Base-by-base conservation (phyloP, 2,329 filamentous ascomycete species). In the Xylaria digitata region DNA sequence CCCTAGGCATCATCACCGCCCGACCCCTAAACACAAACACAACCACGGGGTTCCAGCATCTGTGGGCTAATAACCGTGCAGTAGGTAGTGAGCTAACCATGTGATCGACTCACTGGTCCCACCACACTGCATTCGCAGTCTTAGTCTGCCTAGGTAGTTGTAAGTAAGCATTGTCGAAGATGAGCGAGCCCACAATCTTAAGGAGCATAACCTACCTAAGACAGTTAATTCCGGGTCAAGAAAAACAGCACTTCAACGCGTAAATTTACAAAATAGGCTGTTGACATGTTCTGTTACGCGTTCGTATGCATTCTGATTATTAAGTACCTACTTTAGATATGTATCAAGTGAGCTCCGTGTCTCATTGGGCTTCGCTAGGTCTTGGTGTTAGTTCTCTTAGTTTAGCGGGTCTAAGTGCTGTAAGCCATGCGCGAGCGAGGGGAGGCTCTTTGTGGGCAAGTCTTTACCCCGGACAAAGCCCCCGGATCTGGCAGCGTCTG, bases 401-500 rank as follows among this genome's bases (percentile, higher is more conserved):
- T 19, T 26, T 46, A 53, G 58, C 40, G 58, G 37, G 7, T 32
- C 50, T 13, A 40, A 17, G 6, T 23, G 21, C 30, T 52, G 30
- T 53, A 37, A 21, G 30, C 11, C 7, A 34, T 26, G 26, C 26
- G 26, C 3, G 26, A 26, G 26, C 26, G 5, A 26, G 3, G 5
- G 26, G 26, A 5, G 5, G 26, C 26, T 26, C 26, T 26, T 26
- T 26, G 26, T 26, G 26, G 26, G 26, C 26, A 26, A 26, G 26
- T 26, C 26, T 55, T 26, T 55, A 59, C 56, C 30, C 42, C 43
- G 43, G 43, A 46, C 56, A 53, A 46, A 11, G 9, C 61, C 55
- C 55, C 62, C 56, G 56, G 55, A 60, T 60, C 49, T 50, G 42
- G 49, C 21, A 65, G 46, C 54, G 30, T 9, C 8, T 23, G 26